Evolutionary conservation across 2,329 filamentous ascomycete species (phyloP).

Genomic region (Xylariomycetidae sp.): DNA sequence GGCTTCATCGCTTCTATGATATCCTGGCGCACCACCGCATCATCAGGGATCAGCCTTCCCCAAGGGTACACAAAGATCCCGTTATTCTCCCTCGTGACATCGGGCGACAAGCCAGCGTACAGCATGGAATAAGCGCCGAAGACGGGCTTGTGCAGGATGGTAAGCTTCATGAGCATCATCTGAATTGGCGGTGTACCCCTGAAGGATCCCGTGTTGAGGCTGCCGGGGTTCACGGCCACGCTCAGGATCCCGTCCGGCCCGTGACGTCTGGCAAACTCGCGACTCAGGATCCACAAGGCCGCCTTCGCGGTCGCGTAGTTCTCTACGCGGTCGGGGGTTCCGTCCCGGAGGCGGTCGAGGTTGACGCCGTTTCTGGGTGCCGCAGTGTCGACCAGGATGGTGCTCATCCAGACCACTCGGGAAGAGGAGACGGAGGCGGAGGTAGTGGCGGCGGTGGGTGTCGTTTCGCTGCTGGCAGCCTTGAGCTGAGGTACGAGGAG

Average conservation of each 20-base stretch:
- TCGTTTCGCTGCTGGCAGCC: not conserved
- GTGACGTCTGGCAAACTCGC: constrained; percentile 1
- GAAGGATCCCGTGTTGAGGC: not conserved
- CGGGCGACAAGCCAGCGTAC: not conserved
- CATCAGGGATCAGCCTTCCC: not conserved
- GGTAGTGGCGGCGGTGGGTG: no score
- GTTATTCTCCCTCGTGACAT: not conserved
- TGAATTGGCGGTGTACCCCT: not conserved
- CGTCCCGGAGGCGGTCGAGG: not conserved
- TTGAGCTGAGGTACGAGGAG: constrained; percentile 1
- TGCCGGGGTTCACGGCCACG: constrained; percentile 1
- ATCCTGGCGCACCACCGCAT: constrained; percentile 1
- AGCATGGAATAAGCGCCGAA: constrained; percentile 2
- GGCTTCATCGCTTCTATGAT: not conserved
- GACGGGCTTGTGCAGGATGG: not conserved
- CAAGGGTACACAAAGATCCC: not conserved
- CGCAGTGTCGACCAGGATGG: no score
- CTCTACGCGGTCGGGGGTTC: not conserved
- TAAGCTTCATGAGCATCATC: not conserved
- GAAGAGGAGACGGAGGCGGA: no score
- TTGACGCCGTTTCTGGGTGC: constrained; percentile 1
- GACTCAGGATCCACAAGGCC: not conserved
- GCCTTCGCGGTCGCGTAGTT: constrained; percentile 1
- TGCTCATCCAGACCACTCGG: no score
- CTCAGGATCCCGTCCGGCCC: not conserved